phyloP scores from a whole-genome alignment of 495 filamentous ascomycete species.

The Penicillium argentinense region DNA sequence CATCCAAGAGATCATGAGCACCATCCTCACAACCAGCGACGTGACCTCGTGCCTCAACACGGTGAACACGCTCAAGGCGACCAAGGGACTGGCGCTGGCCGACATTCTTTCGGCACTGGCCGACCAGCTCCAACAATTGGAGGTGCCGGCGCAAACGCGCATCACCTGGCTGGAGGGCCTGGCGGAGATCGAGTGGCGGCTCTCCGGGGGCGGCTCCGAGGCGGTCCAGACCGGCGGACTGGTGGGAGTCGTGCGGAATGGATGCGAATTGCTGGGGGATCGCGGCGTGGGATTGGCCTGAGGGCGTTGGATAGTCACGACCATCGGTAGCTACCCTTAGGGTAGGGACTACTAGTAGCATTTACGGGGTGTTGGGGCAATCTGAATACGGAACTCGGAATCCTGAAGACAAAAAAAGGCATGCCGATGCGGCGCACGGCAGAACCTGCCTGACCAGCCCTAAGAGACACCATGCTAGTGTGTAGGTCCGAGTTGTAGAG shows the following conservation, averaged over 20 bases:
- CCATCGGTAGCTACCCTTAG: no score
- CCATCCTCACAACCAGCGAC: conserved; percentile 78
- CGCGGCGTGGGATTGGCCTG: conserved; percentile 23
- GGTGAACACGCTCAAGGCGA: conserved; percentile 79
- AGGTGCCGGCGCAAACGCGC: conserved; percentile 84
- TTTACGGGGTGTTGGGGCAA: no score
- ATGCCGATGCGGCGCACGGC: conserved; percentile 7
- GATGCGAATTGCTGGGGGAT: conserved; percentile 70
- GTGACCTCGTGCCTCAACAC: conserved; percentile 84
- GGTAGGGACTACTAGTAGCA: no score
- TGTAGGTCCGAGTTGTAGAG: no score
- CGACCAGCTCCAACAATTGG: conserved; percentile 77
- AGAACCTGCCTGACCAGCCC: conserved; percentile 2
- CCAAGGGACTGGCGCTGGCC: conserved; percentile 87
- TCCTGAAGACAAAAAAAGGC: not conserved
- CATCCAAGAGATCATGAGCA: conserved; percentile 79
- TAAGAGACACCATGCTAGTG: no score
- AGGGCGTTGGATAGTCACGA: not conserved
- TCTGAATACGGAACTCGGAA: no score
- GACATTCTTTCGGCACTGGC: conserved; percentile 86
- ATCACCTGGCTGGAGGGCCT: conserved; percentile 89
- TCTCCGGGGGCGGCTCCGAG: conserved; percentile 90
- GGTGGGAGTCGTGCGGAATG: conserved; percentile 84
- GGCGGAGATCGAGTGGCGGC: conserved; percentile 86
- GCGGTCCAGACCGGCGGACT: conserved; percentile 86